These are phyloP conservation scores for Chenopodium quinoa DNA, from an alignment of 148 eudicot species.

Conservation along the genomic window DNA sequence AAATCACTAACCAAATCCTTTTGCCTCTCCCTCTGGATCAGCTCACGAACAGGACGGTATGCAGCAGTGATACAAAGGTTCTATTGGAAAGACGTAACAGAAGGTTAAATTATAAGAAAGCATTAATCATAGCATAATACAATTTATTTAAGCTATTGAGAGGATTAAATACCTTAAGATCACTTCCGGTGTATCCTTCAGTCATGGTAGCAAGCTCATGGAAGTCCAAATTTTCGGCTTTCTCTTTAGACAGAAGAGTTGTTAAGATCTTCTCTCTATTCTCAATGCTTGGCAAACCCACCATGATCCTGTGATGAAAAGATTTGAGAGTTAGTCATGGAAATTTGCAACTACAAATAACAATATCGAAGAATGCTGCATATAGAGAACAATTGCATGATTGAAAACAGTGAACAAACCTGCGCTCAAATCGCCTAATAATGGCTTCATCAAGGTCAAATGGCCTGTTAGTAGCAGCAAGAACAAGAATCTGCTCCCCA, in stretches of 20 bases:
- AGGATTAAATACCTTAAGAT: constrained; percentile 62
- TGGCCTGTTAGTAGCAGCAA: constrained; percentile 94
- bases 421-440: constrained; percentile 93
- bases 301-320: constrained; percentile 67
- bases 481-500: constrained; percentile 87
- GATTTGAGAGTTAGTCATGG: constrained; percentile 7
- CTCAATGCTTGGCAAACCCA: constrained; percentile 76
- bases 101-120: background rate
- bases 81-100: constrained; percentile 40
- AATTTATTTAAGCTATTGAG: background rate
- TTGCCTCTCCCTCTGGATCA: constrained; percentile 72
- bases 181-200: constrained; percentile 95
- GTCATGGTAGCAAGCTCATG: constrained; percentile 87
- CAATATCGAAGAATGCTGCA: background rate
- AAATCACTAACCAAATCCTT: constrained; percentile 56
- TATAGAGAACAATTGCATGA: background rate
- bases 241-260: constrained; percentile 76
- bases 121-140: background rate
- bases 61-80: constrained; percentile 88
- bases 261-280: constrained; percentile 78
- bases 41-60: constrained; percentile 90
- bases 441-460: constrained; percentile 96
- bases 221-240: constrained; percentile 64
- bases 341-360: background rate
- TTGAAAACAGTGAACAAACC: constrained; percentile 35